phyloP scores from a whole-genome alignment of 345 rosid species.

The Eucalyptus fibrosa region DNA sequence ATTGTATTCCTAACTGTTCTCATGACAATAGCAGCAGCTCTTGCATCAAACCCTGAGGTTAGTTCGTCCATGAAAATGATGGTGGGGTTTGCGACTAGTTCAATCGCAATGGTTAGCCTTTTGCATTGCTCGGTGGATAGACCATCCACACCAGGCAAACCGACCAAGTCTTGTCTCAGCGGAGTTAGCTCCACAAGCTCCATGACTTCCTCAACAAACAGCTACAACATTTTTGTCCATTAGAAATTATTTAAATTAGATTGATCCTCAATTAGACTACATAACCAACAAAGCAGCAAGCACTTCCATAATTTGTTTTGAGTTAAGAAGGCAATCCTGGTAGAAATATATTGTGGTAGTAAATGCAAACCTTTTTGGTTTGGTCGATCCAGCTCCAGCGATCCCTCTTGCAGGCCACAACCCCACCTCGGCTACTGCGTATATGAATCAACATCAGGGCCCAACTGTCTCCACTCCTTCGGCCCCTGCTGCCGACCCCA shows the following conservation, averaged over 20 bases:
- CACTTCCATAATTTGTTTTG: background rate
- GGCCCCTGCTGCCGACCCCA: no score
- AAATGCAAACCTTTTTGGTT: background rate
- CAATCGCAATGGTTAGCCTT: no score
- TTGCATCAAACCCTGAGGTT: no score
- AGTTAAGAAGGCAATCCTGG: background rate
- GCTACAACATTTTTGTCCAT: conserved; percentile 17
- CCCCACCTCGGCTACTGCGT: no score
- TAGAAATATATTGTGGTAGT: background rate
- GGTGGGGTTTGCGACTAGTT: no score
- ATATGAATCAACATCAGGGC: no score
- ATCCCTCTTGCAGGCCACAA: no score
- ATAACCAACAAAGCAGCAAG: background rate
- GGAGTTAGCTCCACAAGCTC: conserved; percentile 7
- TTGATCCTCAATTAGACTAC: background rate
- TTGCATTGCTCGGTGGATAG: conserved; percentile 12
- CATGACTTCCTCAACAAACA: conserved; percentile 84
- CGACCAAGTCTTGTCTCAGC: conserved; percentile 48
- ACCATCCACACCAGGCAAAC: conserved; percentile 80
- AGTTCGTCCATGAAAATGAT: no score
- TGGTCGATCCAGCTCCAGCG: no score
- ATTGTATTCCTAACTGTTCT: no score
- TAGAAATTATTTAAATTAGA: background rate
- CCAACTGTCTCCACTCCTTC: no score
- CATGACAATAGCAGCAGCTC: no score